phyloP scores from a whole-genome alignment of 306 rosid genomes.

The Prunus mume region DNA sequence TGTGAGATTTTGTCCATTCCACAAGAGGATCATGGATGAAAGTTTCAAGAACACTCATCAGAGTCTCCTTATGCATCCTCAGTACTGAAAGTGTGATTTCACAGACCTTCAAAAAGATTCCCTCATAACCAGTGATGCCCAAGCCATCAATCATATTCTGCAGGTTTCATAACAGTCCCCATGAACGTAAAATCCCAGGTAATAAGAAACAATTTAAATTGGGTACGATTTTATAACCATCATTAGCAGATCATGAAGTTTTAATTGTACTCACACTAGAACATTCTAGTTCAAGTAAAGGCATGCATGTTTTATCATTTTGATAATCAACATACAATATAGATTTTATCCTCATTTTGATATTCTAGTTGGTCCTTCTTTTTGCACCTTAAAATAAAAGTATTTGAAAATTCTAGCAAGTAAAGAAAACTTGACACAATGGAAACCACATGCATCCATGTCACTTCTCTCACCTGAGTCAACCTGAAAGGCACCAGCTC shows the following conservation, averaged over 20 bases:
- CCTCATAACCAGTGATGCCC: constrained; percentile 96
- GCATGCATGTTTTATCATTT: constrained; percentile 5
- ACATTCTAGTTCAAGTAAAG: not conserved
- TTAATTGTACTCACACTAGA: not conserved
- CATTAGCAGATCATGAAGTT: not conserved
- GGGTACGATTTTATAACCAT: not conserved
- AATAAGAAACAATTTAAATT: constrained; percentile 15
- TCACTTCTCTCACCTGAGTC: constrained; percentile 69
- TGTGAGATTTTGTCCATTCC: constrained; percentile 96
- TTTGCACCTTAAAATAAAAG: too few species aligned
- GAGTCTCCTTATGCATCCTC: constrained; percentile 92
- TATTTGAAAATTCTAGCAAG: not conserved
- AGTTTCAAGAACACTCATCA: constrained; percentile 95
- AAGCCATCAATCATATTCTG: constrained; percentile 99
- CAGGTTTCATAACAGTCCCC: constrained; percentile 29
- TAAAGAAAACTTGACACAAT: not conserved
- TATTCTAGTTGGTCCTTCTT: not conserved
- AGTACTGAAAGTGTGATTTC: constrained; percentile 90
- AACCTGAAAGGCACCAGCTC: constrained; percentile 96
- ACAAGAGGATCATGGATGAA: constrained; percentile 97
- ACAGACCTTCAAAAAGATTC: constrained; percentile 82
- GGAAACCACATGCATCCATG: not conserved
- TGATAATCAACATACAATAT: not conserved
- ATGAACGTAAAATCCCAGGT: constrained; percentile 24
- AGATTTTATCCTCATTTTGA: not conserved